These are phyloP conservation scores for Excoecaria agallocha DNA, from an alignment of 345 rosid species.

Conservation along the genomic window DNA sequence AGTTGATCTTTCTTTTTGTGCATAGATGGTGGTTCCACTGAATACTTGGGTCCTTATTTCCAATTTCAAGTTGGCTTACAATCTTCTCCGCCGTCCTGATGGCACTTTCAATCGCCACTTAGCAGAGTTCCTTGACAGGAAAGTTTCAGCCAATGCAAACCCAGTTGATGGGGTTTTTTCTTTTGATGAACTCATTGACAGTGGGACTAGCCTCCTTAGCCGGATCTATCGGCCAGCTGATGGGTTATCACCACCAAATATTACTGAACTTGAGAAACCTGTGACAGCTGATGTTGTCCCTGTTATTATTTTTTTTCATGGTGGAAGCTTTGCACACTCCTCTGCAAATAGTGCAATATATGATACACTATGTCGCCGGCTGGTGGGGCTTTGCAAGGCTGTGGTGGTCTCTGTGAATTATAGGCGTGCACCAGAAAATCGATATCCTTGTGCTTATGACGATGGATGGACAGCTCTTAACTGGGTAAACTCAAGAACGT, in stretches of 20 bases:
- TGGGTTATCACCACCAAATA: conserved; percentile 40
- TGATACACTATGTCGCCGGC: conserved; percentile 71
- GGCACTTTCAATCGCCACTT: conserved; percentile 90
- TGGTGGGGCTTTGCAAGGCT: conserved; percentile 65
- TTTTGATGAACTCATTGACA: conserved; percentile 68
- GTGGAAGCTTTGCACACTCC: conserved; percentile 93
- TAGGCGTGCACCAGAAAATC: conserved; percentile 81
- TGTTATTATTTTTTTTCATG: conserved; percentile 82
- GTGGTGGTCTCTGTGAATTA: conserved; percentile 89
- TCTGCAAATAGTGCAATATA: conserved; percentile 81
- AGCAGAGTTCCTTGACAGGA: conserved; percentile 90
- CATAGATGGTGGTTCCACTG: conserved; percentile 80
- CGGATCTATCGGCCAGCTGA: conserved; percentile 64
- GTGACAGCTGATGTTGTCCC: conserved; percentile 58
- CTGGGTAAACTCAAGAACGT: conserved; percentile 72
- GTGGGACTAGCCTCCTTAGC: conserved; percentile 47
- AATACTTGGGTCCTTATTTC: conserved; percentile 92
- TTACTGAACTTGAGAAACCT: conserved; percentile 69
- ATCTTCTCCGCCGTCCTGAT: conserved; percentile 77
- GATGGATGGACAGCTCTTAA: conserved; percentile 83
- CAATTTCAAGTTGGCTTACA: conserved; percentile 79
- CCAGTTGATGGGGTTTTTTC: conserved; percentile 79
- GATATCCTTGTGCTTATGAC: conserved; percentile 79
- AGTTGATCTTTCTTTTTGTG: conserved; percentile 21
- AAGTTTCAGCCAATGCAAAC: conserved; percentile 66